Conservation (phyloP, 2,329 filamentous ascomycete genomes). For the Cladophialophora immunda region DNA sequence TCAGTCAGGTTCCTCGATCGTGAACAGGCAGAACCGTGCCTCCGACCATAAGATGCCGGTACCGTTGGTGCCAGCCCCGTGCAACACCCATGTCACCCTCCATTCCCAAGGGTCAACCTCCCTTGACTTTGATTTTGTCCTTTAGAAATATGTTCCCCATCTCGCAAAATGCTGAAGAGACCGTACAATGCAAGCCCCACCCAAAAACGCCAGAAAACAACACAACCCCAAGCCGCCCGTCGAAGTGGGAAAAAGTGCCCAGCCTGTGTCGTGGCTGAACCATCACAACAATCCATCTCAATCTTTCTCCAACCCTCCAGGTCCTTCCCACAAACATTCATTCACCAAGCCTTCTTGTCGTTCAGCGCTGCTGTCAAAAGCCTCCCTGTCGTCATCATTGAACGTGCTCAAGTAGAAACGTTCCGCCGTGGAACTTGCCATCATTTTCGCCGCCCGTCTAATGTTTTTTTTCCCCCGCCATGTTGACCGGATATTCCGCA, state of each 20-base stretch:
- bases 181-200: slow-evolving; percentile 6
- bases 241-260: neutral
- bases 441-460: slow-evolving; percentile 8
- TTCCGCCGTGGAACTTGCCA: slow-evolving; percentile 2
- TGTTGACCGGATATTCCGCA: neutral
- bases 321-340: slow-evolving; percentile 5
- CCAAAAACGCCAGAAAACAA: slow-evolving; percentile 6
- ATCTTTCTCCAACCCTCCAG: slow-evolving; percentile 5
- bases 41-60: neutral
- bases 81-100: slow-evolving; percentile 11
- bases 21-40: slow-evolving; percentile 3
- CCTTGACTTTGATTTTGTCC: slow-evolving; percentile 6
- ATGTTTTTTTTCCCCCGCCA: slow-evolving; percentile 5
- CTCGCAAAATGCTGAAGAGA: neutral
- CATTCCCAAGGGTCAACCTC: neutral
- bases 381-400: slow-evolving; percentile 2
- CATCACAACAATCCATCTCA: slow-evolving; percentile 9
- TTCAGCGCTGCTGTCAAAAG: slow-evolving; percentile 11
- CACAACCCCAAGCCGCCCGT: neutral
- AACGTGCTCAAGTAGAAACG: slow-evolving; percentile 12
- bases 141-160: slow-evolving; percentile 3
- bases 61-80: slow-evolving; percentile 1
- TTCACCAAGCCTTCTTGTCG: slow-evolving; percentile 6
- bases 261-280: neutral
- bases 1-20: neutral